Base-by-base conservation (phyloP, 2,329 filamentous ascomycete genomes). In the Karstenula rhodostoma region DNA sequence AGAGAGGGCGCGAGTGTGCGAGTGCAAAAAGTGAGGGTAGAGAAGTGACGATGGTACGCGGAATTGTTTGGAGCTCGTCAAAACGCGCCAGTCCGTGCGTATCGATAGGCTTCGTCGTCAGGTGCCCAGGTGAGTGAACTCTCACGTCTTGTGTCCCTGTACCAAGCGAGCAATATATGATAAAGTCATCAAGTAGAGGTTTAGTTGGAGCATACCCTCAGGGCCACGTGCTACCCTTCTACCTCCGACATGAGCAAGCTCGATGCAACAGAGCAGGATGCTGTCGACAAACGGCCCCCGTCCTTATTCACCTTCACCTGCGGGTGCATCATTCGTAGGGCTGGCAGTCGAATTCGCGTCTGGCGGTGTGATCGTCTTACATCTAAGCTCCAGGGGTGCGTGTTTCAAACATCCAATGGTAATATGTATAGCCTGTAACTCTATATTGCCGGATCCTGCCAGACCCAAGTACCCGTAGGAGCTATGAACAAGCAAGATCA, bases 361-460 rank as follows among this genome's bases (percentile, higher is more conserved):
- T 43, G 50, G 35, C 50, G 50, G 50, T 43, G 50, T 42, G 50
- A 43, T 32, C 13, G 25, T 2, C 25, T 35, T 53, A 27, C 37
- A 29, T n/a, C 19, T 29, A 43, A 7, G 5, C 12, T 1, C 12
- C 22, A 32, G 37, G 25, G 17, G 15, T 5, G n/a, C 29, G 25
- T 53, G 25, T 23, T 32, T 15, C 5, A 32, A 43, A 42, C 50
- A 53, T 29, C 50, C 50, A 53, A 43, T 43, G 23, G 17, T 19
- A 40, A 51, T n/a, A n/a, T n/a, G n/a, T 40, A 40, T 43, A 43
- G 19, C 35, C 37, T 23, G 23, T n/a, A 23, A 43, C 35, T 53
- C 50, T 10, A 53, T 51, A 53, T 53, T 53, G 50, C 35, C 50
- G 23, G 35, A 53, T 43, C 50, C 50, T 43, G n/a, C 50, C 27